Percentiles rank a stretch among this genome's conserved stretches.
Conservation (phyloP, 2,329 filamentous ascomycete species). For the Colletotrichum viniferum region DNA sequence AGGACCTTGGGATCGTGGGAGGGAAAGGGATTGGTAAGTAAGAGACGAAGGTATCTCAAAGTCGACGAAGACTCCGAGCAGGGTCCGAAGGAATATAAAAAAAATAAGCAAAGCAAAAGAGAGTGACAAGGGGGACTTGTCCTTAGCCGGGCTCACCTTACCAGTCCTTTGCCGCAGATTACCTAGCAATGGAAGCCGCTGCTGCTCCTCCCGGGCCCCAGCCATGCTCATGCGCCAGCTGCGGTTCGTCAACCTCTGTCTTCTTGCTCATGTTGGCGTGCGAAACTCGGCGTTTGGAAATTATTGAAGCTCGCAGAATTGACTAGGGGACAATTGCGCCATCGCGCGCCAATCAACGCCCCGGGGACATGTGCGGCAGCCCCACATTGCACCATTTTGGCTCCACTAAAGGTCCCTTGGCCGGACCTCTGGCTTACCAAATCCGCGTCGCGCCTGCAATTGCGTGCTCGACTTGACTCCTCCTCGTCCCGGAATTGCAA, state of each 20-base stretch:
- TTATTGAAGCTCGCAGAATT: constrained; percentile 19
- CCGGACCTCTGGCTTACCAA: constrained; percentile 10
- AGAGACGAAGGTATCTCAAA: not conserved
- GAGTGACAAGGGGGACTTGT: not conserved
- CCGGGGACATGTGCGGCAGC: not conserved
- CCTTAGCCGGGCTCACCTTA: constrained; percentile 1
- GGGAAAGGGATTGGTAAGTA: not conserved
- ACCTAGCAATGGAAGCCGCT: not conserved
- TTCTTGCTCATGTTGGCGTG: constrained; percentile 4
- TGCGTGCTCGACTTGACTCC: constrained; percentile 15
- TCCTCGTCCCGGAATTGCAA: constrained; percentile 3
- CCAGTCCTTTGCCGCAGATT: not conserved
- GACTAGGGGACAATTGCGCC: constrained; percentile 21
- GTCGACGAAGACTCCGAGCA: not conserved
- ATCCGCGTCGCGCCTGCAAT: constrained; percentile 11
- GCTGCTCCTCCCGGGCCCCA: not conserved
- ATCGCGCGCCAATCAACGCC: constrained; percentile 15
- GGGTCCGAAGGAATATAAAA: constrained; percentile 16
- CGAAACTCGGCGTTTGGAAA: constrained; percentile 22
- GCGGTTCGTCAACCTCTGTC: not conserved
- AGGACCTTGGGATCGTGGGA: constrained; percentile 1
- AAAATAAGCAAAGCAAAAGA: not conserved
- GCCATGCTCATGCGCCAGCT: not conserved
- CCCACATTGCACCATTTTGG: constrained; percentile 20
- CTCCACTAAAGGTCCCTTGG: constrained; percentile 12